Conservation (phyloP, 2,329 filamentous ascomycete genomes). For the Ustilaginoidea virens region DNA sequence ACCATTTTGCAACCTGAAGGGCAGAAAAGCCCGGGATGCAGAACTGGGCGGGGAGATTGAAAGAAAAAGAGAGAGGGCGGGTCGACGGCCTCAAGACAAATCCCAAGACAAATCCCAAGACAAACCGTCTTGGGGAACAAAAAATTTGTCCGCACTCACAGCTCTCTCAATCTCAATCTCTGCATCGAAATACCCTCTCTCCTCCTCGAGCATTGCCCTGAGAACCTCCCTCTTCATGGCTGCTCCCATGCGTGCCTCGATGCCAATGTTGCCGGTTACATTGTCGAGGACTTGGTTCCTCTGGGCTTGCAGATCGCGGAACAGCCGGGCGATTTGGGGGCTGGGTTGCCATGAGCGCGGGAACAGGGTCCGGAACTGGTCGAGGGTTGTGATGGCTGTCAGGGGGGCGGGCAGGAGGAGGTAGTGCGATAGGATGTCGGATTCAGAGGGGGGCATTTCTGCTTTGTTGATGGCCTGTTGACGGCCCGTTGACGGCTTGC, state of each 20-base stretch:
- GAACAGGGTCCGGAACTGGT: slow-evolving; percentile 64
- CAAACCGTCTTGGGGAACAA: too few species aligned
- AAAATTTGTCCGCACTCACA: too few species aligned
- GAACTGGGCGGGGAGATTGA: too few species aligned
- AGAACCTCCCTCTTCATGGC: slow-evolving; percentile 42
- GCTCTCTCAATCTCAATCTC: slow-evolving; percentile 48
- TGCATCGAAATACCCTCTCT: slow-evolving; percentile 41
- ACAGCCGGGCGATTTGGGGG: slow-evolving; percentile 54
- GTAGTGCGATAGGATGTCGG: slow-evolving; percentile 61
- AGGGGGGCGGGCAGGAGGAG: slow-evolving; percentile 63
- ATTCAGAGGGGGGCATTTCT: slow-evolving; percentile 58
- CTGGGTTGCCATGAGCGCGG: slow-evolving; percentile 50
- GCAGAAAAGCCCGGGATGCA: too few species aligned
- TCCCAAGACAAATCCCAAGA: too few species aligned
- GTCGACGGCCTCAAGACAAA: too few species aligned
- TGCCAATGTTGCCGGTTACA: slow-evolving; percentile 48
- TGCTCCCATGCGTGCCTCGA: slow-evolving; percentile 47
- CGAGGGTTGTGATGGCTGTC: slow-evolving; percentile 55
- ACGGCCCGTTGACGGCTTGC: too few species aligned
- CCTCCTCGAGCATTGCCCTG: slow-evolving; percentile 30
- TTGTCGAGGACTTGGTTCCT: slow-evolving; percentile 53
- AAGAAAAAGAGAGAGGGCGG: not conserved
- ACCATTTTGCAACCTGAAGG: too few species aligned
- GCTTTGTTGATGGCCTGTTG: not conserved
- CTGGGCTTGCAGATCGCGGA: slow-evolving; percentile 65